phyloP scores from a whole-genome alignment of 1,139 yeast genomes.

The Lodderomyces parapsilosis region DNA sequence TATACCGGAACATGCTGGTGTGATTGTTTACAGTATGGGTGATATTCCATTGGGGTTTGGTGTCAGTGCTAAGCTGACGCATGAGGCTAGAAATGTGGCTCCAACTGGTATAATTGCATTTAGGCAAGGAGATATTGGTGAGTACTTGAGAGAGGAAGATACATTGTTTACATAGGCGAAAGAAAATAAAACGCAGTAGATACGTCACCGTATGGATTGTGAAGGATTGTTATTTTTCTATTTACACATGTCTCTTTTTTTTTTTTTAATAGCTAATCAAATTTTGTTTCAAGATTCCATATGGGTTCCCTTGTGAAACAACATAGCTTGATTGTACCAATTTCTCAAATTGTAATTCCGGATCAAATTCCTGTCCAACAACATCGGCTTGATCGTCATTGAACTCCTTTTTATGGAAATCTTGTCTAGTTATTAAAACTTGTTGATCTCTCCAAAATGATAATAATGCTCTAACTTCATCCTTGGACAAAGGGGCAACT shows the following conservation, averaged over 20 bases:
- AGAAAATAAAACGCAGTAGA: conserved; percentile 1
- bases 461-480: conserved; percentile 55
- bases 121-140: conserved; percentile 98
- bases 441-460: conserved; percentile 56
- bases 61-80: conserved; percentile 89
- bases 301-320: conserved; percentile 82
- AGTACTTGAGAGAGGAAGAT: conserved; percentile 96
- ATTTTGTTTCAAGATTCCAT: conserved; percentile 51
- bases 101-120: conserved; percentile 95
- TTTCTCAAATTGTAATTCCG: conserved; percentile 30
- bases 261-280: conserved; percentile 4
- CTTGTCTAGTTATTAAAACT: conserved; percentile 45
- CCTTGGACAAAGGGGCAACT: conserved; percentile 51
- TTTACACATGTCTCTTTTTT: conserved; percentile 1
- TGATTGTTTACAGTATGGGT: conserved; percentile 84
- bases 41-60: conserved; percentile 97
- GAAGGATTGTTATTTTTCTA: conserved; percentile 1
- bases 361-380: conserved; percentile 15
- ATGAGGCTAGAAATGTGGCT: conserved; percentile 80
- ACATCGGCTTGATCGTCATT: conserved; percentile 3
- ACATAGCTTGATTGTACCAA: conserved; percentile 54
- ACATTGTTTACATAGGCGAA: conserved; percentile 81
- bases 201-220: no score
- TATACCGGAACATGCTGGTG: conserved; percentile 97
- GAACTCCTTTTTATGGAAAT: conserved; percentile 36